Evolutionary conservation across 345 rosid genomes (phyloP).

Genomic region (thale cress (Arabidopsis thaliana)): TAIR10.1 NC_003076.8:4304501-4305000

Average conservation of each 20-base stretch:
- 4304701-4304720: too few relatives aligned
- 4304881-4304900: background rate
- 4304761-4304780: background rate
- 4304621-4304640: conserved; percentile 2
- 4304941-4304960: background rate
- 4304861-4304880: background rate
- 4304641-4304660: conserved; percentile 30
- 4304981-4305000: background rate
- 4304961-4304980: background rate
- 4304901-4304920: background rate
- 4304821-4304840: conserved; percentile 1
- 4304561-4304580: background rate
- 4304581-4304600: conserved; percentile 37
- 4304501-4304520: background rate
- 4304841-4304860: background rate
- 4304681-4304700: conserved; percentile 2
- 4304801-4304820: background rate
- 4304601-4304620: conserved; percentile 34
- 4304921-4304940: background rate
- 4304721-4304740: too few relatives aligned
- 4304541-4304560: background rate
- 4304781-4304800: background rate
- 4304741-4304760: background rate
- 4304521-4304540: background rate
- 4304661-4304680: conserved; percentile 36